These are phyloP conservation scores for Botrytis medusae DNA, from an alignment of 2,329 filamentous ascomycete genomes.

Conservation along the genomic window DNA sequence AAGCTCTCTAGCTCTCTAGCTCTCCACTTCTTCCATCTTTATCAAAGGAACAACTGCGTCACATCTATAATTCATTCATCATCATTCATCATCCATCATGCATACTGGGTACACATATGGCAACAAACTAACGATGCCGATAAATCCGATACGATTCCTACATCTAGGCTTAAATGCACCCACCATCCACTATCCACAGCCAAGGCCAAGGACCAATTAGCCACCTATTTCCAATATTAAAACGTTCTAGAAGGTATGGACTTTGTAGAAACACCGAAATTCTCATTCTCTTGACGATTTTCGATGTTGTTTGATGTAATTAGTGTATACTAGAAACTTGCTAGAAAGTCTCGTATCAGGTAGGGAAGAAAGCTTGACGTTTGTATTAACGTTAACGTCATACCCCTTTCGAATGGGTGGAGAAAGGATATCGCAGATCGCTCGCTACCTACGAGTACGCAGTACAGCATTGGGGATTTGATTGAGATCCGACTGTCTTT, in stretches of 20 bases:
- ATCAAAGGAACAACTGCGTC: neutral
- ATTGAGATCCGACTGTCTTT: neutral
- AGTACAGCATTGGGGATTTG: neutral
- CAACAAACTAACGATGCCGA: neutral
- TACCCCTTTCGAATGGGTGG: neutral
- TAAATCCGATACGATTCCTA: neutral
- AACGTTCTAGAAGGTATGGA: neutral
- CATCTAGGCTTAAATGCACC: neutral
- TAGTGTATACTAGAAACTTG: neutral
- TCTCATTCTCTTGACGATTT: too few species aligned
- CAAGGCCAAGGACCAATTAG: neutral
- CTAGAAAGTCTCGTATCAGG: neutral
- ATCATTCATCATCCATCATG: neutral
- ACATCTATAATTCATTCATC: slow-evolving; percentile 3
- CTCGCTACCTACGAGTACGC: too few species aligned
- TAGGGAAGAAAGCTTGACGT: neutral
- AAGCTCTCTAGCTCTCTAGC: neutral
- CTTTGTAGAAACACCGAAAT: neutral
- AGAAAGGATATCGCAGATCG: neutral
- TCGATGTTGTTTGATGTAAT: neutral
- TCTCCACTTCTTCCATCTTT: neutral
- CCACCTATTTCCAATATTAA: neutral
- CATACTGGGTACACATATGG: neutral
- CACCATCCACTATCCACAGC: neutral
- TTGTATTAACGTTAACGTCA: neutral